phyloP scores from a whole-genome alignment of 108 stramenopile species.

The Nitzschia sp. region DNA sequence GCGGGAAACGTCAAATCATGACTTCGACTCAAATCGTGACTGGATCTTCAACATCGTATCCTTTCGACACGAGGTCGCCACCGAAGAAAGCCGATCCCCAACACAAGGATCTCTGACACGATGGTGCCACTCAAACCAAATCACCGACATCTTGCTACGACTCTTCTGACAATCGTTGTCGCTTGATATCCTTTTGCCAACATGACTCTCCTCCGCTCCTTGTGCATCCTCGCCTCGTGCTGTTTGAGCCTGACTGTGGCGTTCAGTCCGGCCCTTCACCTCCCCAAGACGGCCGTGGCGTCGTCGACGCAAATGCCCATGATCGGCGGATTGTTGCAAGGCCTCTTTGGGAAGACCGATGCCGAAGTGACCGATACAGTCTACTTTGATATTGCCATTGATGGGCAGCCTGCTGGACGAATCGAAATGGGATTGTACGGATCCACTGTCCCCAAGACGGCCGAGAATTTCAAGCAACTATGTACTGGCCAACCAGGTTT shows the following conservation, averaged over 20 bases:
- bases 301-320: slow-evolving; percentile 14
- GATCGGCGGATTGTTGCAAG: slow-evolving; percentile 41
- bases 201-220: neutral
- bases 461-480: slow-evolving; percentile 81
- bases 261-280: neutral
- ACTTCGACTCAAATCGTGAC: too few species aligned
- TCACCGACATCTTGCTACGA: too few species aligned
- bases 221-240: neutral
- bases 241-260: neutral
- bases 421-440: slow-evolving; percentile 93
- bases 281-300: neutral
- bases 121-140: too few species aligned
- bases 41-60: too few species aligned
- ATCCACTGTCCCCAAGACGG: slow-evolving; percentile 86
- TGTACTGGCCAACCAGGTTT: slow-evolving; percentile 88
- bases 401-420: slow-evolving; percentile 70
- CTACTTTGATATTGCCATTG: slow-evolving; percentile 88
- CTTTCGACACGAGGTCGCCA: too few species aligned
- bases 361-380: slow-evolving; percentile 89
- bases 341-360: slow-evolving; percentile 54
- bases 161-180: too few species aligned
- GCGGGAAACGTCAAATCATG: too few species aligned
- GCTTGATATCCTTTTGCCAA: neutral
- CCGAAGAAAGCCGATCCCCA: too few species aligned
- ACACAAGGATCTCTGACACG: too few species aligned